Evolutionary conservation across 2,329 filamentous ascomycete genomes (phyloP).

Genomic region (Penicillium sp.): DNA sequence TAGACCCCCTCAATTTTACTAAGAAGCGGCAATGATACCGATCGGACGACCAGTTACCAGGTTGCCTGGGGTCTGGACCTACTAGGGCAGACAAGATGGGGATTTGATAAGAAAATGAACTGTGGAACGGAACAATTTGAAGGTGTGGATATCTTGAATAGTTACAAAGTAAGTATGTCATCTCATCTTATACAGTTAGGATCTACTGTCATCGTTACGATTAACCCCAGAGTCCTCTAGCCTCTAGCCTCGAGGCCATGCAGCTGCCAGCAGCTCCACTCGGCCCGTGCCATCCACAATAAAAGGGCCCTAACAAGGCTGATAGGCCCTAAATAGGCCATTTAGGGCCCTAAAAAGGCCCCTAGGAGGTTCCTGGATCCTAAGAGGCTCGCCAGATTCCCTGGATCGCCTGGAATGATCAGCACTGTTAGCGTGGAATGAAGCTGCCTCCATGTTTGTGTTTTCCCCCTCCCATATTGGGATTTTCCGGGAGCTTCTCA

Average conservation of each 20-base stretch:
- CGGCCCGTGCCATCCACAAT: slow-evolving; percentile 3
- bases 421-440: slow-evolving; percentile 27
- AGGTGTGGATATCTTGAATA: too few relatives aligned
- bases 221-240: not conserved
- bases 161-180: not conserved
- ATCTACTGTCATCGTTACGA: not conserved
- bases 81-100: too few relatives aligned
- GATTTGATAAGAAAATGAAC: too few relatives aligned
- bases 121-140: too few relatives aligned
- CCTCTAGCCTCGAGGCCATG: not conserved
- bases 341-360: too few relatives aligned
- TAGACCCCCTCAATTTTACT: too few relatives aligned
- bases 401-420: slow-evolving; percentile 29
- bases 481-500: slow-evolving; percentile 8
- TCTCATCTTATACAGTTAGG: not conserved
- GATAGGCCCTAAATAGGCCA: too few relatives aligned
- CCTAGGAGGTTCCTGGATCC: too few relatives aligned
- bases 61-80: too few relatives aligned
- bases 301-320: too few relatives aligned
- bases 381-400: slow-evolving; percentile 14
- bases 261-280: not conserved
- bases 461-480: slow-evolving; percentile 6
- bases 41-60: too few relatives aligned
- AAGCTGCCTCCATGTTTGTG: slow-evolving; percentile 28
- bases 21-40: too few relatives aligned